Evolutionary conservation across 768 basidiomycete species (phyloP), one percentile per base, ranked within the genome.

Genomic region (Chalciporus chontae): DNA sequence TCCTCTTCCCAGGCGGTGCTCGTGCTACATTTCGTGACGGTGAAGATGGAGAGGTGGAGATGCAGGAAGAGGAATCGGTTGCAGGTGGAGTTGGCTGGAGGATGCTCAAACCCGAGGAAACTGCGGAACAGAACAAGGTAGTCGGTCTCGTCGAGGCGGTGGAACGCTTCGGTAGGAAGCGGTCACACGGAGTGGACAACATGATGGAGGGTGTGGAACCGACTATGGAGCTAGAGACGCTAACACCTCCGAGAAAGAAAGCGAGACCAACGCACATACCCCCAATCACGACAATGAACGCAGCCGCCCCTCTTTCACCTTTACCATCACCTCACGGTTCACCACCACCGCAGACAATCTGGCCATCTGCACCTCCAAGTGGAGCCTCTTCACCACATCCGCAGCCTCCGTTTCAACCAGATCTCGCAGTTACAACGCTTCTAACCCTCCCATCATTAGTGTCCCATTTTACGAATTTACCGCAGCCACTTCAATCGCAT

Each of bases 401-500:
- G 3, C 82, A 81, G 57, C 77, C 82, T 10, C 90, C 90, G 2
- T 65, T 93, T 29, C 88, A 91, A 63, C 87, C 90, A 7, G 90
- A 93, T 67, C 68, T 90, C 34, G 78, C 89, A 11, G 69, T 97
- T 13, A 85, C 90, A 6, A 86, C 92, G 0, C 83, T 99, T 36
- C 70, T 95, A 48, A 86, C 95, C 0, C 79, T 99, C 0, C 94
- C 94, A 1, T 77, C 83, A 2, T 74, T 99, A 32, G 78, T 96
- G 13, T 69, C 78, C 7, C 88, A 94, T 56, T 98, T 94, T 70
- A 82, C 83, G 24, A 75, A 69, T 47, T 77, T 98, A 21, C 92
- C 94, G 1, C 76, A 86, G 9, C 77, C 82, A 8, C 73, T 97
- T 11, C 95, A 98, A 71, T 93, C 93, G 5, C 94, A 97, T 67